Evolutionary conservation across 2,329 filamentous ascomycete species (phyloP), one percentile per base, ranked within the genome.

Genomic region (Lachnellula hyalina): DNA sequence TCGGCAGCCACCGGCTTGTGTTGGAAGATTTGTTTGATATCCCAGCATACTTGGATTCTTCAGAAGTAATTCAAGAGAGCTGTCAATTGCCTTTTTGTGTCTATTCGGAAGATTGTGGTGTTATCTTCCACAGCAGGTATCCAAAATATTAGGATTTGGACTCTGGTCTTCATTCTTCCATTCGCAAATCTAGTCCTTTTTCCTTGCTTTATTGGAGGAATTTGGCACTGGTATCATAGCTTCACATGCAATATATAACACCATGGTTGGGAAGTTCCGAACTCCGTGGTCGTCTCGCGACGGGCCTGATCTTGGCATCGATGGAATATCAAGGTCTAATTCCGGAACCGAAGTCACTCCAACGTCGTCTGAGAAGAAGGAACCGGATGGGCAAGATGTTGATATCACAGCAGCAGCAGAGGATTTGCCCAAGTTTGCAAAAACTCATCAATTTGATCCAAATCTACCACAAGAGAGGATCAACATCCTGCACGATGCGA

Each of bases 371-470:
- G 56, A 58, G 35, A 59, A 61, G 47, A 51, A 35, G 14, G 14
- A 11, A 12, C 25, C n/a, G 2, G 36, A 12, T 38, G 21, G 14
- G 36, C 9, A 51, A 36, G 9, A 38, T 12, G 36, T 41, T 40
- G 32, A 51, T 15, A 15, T 55, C 46, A 47, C 51, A 5, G 41
- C 47, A 15, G 52, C 46, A 23, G 28, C 48, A 32, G 51, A 53
- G 40, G 59, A 57, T 47, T 25, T 63, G 15, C 51, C 57, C 5
- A 57, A 57, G 23, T 55, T 63, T 17, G 49, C 52, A n/a, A 59
- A 60, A 45, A 58, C 56, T 5, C 61, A 64, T 35, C 56, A 59
- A 46, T 65, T 54, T 52, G 63, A 65, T 54, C 63, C 61, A 2
- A 64, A 65, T 50, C 53, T 65, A 14, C 57, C 62, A 8, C 60